These are phyloP conservation scores for Globisporangium iwayamae DNA, from an alignment of 352 stramenopile genomes.

Conservation along the genomic window DNA sequence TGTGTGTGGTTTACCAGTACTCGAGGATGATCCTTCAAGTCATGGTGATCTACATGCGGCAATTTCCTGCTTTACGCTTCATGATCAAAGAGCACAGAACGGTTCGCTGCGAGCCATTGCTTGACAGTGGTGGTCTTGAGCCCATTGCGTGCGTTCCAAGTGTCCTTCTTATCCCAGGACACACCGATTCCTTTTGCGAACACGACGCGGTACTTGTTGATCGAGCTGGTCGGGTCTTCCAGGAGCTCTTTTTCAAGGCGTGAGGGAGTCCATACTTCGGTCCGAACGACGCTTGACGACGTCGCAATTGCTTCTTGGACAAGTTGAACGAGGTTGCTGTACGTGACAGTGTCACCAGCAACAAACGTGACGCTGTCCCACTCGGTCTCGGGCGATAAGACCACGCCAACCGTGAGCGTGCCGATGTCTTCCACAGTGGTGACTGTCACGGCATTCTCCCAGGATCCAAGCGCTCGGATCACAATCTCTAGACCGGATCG, in stretches of 20 bases:
- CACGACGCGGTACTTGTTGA: constrained; percentile 15
- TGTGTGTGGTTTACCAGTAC: too few relatives aligned
- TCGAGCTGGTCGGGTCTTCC: constrained; percentile 7
- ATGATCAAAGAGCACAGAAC: neutral
- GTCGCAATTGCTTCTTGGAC: neutral
- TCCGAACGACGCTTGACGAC: neutral
- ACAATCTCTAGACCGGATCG: neutral
- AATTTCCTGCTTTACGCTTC: neutral
- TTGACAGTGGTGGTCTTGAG: neutral
- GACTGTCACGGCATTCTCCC: constrained; percentile 14
- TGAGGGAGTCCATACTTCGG: neutral
- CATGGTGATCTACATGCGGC: too few relatives aligned
- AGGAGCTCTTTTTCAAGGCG: constrained; percentile 5
- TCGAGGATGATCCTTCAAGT: too few relatives aligned
- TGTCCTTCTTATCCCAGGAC: constrained; percentile 2
- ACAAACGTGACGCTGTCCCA: constrained; percentile 15
- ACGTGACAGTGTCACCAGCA: constrained; percentile 16
- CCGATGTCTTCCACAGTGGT: constrained; percentile 16
- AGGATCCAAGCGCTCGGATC: constrained; percentile 13
- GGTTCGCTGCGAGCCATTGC: neutral
- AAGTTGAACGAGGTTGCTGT: neutral
- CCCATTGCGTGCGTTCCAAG: neutral
- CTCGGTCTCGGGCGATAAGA: constrained; percentile 3
- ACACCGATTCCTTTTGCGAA: constrained; percentile 1
- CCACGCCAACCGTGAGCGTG: constrained; percentile 8